Evolutionary conservation across 2,329 filamentous ascomycete species (phyloP).

Genomic region (Teratosphaeria pseudoeucalypti): DNA sequence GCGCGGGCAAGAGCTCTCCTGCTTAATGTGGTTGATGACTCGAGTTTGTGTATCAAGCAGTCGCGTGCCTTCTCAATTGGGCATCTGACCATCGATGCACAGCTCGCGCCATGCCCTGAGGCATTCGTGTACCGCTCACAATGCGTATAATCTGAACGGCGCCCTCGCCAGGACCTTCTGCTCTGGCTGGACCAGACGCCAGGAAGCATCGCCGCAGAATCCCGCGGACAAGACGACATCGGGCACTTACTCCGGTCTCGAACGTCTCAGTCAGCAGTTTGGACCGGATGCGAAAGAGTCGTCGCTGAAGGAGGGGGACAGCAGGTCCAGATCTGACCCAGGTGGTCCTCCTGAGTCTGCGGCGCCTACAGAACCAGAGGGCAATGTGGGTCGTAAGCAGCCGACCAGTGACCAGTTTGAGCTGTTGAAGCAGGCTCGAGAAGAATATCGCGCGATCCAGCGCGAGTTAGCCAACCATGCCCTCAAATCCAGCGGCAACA

Average conservation of each 20-base stretch:
- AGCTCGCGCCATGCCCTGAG: conserved; percentile 3
- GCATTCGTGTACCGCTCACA: conserved; percentile 10
- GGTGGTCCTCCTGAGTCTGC: background rate
- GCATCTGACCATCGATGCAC: conserved; percentile 1
- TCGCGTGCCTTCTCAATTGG: background rate
- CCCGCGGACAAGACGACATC: background rate
- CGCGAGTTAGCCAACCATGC: background rate
- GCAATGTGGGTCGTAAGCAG: background rate
- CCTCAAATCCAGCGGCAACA: background rate
- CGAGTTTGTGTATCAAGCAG: background rate
- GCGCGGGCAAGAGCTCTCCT: background rate
- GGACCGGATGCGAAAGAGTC: background rate
- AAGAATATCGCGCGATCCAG: background rate
- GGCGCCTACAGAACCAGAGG: background rate
- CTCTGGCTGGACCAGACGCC: conserved; percentile 1
- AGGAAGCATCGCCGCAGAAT: background rate
- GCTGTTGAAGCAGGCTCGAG: background rate
- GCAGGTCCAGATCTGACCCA: background rate
- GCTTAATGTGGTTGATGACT: background rate
- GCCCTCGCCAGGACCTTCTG: conserved; percentile 14
- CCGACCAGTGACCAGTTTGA: background rate
- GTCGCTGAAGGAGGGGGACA: background rate
- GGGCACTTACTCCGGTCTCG: background rate
- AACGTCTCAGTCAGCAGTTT: conserved; percentile 1
- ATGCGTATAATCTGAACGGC: conserved; percentile 14